Percentiles rank a stretch among this genome's conserved stretches.
phyloP scores from a whole-genome alignment of 257 asterid genomes.

The Solanum sitiens region DNA sequence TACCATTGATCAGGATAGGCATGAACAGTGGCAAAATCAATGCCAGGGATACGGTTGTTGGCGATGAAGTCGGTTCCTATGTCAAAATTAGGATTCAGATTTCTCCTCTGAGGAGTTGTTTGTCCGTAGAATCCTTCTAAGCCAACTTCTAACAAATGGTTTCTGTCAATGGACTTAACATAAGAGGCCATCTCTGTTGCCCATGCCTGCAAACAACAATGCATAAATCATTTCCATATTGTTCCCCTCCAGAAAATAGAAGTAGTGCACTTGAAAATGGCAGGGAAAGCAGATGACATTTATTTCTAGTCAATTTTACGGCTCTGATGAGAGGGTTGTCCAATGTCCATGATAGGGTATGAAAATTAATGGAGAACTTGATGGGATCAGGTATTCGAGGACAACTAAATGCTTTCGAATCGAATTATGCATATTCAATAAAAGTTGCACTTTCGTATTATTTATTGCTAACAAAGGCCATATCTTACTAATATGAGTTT shows the following conservation, averaged over 20 bases:
- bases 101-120: constrained; percentile 41
- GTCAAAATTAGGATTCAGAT: constrained; percentile 40
- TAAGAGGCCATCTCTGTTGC: constrained; percentile 72
- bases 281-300: neutral
- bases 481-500: neutral
- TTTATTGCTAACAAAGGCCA: neutral
- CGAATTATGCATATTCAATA: neutral
- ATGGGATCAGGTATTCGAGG: neutral
- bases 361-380: neutral
- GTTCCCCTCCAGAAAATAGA: neutral
- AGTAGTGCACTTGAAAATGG: neutral
- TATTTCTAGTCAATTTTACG: neutral
- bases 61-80: constrained; percentile 78
- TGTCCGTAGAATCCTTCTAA: constrained; percentile 86
- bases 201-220: constrained; percentile 42
- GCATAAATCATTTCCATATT: neutral
- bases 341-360: neutral
- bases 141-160: constrained; percentile 77
- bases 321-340: neutral
- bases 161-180: constrained; percentile 71
- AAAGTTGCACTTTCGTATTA: neutral
- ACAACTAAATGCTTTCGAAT: neutral
- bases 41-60: constrained; percentile 49
- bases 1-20: constrained; percentile 94
- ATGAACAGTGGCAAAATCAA: constrained; percentile 87